Percentiles rank a stretch among this genome's conserved stretches.
Evolutionary conservation across 2,329 filamentous ascomycete genomes (phyloP).

Genomic region (Tolypocladium ovalisporum): DNA sequence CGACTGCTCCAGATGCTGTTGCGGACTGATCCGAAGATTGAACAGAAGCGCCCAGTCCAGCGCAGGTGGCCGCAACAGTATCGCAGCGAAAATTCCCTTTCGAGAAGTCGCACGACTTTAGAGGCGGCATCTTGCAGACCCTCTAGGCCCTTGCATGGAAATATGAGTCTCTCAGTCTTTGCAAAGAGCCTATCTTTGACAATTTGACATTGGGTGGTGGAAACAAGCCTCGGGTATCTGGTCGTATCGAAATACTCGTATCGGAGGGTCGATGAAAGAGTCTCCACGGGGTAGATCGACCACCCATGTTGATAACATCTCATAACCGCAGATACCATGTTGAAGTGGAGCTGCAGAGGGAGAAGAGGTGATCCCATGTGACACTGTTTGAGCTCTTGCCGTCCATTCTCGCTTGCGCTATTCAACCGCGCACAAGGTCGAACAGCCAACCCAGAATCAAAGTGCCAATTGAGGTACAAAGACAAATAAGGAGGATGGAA

Average conservation of each 20-base stretch:
- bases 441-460: background rate
- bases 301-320: background rate
- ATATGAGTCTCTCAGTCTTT: background rate
- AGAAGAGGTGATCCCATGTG: background rate
- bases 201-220: background rate
- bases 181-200: background rate
- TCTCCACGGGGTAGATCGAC: background rate
- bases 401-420: background rate
- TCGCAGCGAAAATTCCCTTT: background rate
- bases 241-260: background rate
- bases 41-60: background rate
- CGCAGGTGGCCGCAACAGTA: background rate
- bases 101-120: background rate
- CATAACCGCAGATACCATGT: background rate
- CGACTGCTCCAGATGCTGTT: background rate
- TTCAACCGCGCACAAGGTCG: background rate
- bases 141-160: background rate
- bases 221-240: background rate
- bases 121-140: background rate
- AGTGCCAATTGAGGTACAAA: background rate
- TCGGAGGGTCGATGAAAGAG: background rate
- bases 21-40: rapidly evolving
- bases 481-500: background rate
- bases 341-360: background rate
- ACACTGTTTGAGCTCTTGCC: background rate